Base-by-base conservation (phyloP, 73 alveolate genomes). In the Blepharisma japonicum region DNA sequence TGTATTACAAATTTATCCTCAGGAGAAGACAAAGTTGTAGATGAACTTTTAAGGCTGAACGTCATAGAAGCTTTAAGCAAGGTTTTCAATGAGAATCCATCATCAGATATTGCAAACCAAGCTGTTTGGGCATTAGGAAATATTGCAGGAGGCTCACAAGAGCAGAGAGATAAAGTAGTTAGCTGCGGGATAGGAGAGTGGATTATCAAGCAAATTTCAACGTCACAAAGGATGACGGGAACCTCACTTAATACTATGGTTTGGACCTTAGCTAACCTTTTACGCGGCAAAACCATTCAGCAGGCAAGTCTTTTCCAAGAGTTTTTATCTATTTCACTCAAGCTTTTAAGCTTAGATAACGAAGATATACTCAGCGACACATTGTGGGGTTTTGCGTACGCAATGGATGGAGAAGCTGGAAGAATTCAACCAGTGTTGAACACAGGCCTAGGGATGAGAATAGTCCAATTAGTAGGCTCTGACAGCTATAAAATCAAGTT, bases 131-230 rank as follows among this genome's bases (percentile, higher is more conserved):
- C 96, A 1, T 56, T 96, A 6, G 81, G 95, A 3, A 96, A 96
- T 77, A 91, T 96, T 66, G 90, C 98, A 5, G 99, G 99, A n/a
- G 99, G 99, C 11, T 89, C 86, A 48, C 86, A 84, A 53, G 80
- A 48, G 42, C 93, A 96, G 79, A 91, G 95, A 8, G 84, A 90
- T 49, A 50, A 55, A 27, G 87, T 96, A 77, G 78, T 96, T 21
- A 82, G 3, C 42, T 32, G 42, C 3, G 42, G 42, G 42, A 32
- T 32, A 0, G 42, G 42, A 3, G 42, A 32, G 42, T 32, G 42
- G 42, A 32, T 32, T 32, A 32, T 32, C 0, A 32, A 32, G 3
- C 42, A 32, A 3, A 32, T 32, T 32, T 32, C 42, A 32, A 32
- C 42, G 42, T 32, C 42, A 32, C 42, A 32, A 32, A 32, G 42